Conservation (phyloP, 2,329 filamentous ascomycete genomes). For the Fusarium pininemorale region DNA sequence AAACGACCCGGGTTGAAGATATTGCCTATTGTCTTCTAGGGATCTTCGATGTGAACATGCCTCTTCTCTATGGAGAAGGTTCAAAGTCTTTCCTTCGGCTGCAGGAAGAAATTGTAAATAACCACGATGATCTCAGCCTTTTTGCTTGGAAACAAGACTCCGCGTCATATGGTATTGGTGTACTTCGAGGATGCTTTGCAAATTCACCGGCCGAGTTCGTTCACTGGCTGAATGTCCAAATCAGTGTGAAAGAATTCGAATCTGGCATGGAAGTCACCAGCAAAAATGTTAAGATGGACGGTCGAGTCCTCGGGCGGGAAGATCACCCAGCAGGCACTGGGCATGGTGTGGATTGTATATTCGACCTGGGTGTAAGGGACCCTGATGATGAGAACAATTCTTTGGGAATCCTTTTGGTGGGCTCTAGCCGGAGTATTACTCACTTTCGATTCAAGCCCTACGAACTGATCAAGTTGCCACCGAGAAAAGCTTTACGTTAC, state of each 20-base stretch:
- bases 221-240: neutral
- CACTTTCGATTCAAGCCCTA: neutral
- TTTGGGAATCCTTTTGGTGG: neutral
- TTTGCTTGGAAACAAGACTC: neutral
- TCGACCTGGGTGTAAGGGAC: neutral
- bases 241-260: fast-evolving
- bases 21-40: neutral
- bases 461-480: neutral
- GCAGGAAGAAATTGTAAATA: neutral
- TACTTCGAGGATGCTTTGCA: neutral
- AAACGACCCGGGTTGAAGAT: neutral
- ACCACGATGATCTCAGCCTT: fast-evolving
- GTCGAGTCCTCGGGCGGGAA: fast-evolving
- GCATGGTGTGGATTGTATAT: neutral
- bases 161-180: fast-evolving
- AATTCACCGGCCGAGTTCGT: neutral
- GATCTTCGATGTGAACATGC: neutral
- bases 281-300: neutral
- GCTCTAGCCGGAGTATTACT: neutral
- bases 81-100: neutral
- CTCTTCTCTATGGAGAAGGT: neutral
- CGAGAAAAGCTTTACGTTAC: fast-evolving
- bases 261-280: neutral
- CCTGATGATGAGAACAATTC: fast-evolving
- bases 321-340: fast-evolving